Base-by-base conservation (phyloP, 2,329 filamentous ascomycete species). In the Cladosporium cucumerinum region DNA sequence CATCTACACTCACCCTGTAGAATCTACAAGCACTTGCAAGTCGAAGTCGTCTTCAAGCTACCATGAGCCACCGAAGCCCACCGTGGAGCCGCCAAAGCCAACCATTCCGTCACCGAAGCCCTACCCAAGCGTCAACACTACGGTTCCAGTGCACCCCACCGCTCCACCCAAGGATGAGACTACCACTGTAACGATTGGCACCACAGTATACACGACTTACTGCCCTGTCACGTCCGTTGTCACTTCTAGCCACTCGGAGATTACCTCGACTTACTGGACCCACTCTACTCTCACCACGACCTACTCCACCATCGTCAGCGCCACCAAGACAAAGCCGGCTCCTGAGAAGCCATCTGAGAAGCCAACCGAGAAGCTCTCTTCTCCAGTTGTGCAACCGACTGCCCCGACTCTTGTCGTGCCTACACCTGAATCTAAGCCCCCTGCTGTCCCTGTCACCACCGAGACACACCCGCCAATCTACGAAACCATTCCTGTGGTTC, bases 141-240 rank as follows among this genome's bases (percentile, higher is more conserved):
- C 60, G 7, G 7, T 32, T 12, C 48, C 46, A 7, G 48, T 39
- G 3, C 16, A 16, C 12, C 60, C 60, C 21, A 54, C 48, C 21
- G 26, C 23, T n/a, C 60, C 60, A 21, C 26, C 51, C 1, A 32
- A 32, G 30, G 30, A 34, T 3, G 28, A 32, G 16, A 21, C 49
- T 30, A 59, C 58, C 1, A 65, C 63, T 12, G 64, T 66, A 2
- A 66, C 64, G 5, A 58, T 63, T 21, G 64, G 55, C 30, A 63
- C 58, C 5, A 66, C 54, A 4, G 49, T 69, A 10, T 69, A 67
- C 57, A 66, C 65, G 21, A 69, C 67, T 14, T 65, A 62, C 48
- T 69, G 65, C 60, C 60, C 60, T 25, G 60, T 36, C 18, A 62
- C 60, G 2, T 55, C 49, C 3, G 49, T 62, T 5, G 12, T 62